Evolutionary conservation across 371 early-diverging fungal species (phyloP), one percentile per base, ranked within the genome.

Genomic region (Encephalitozoon cuniculi): DNA sequence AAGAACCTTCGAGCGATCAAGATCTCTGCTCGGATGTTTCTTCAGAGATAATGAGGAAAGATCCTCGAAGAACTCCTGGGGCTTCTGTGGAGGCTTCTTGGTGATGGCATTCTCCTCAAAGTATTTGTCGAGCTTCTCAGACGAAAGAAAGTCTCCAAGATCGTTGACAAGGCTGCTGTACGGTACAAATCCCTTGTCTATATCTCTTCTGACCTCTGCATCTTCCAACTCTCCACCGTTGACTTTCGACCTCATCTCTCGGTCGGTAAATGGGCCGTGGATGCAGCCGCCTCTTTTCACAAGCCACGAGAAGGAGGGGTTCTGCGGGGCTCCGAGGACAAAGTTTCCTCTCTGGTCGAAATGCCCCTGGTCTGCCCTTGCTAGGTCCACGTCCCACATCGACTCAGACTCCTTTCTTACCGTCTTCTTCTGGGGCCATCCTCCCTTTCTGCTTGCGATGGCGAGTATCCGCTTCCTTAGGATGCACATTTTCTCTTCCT

Each of bases 121-220:
- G 32, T 59, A 73, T 26, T 76, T 49, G 26, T 76, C 53, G 0
- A 72, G 21, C 39, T 63, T 68, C 23, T 74, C 41, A 1, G 54
- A 49, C 4, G 75, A 39, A 15, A 74, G 40, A 23, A 80, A 70
- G 53, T 71, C 43, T 3, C 65, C 43, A 18, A 75, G 18, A 7
- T 64, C 72, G 4, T 30, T 15, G n/a, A 8, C 21, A 26, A 81
- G 6, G 15, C 46, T 74, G 2, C 78, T 71, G 64, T 68, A 73
- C 0, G 66, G 26, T 12, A 81, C 34, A 68, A 78, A 81, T 8
- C 52, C 78, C 39, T 68, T 74, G 43, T 81, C 81, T 72, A 63
- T 64, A n/a, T 72, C 77, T 74, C 81, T 66, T 28, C 69, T 74
- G 12, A 81, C 68, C n/a, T 23, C 12, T n/a, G 49, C 32, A 0